phyloP scores from a whole-genome alignment of 164 flowering plant genomes.

The Umbellularia californica region DNA sequence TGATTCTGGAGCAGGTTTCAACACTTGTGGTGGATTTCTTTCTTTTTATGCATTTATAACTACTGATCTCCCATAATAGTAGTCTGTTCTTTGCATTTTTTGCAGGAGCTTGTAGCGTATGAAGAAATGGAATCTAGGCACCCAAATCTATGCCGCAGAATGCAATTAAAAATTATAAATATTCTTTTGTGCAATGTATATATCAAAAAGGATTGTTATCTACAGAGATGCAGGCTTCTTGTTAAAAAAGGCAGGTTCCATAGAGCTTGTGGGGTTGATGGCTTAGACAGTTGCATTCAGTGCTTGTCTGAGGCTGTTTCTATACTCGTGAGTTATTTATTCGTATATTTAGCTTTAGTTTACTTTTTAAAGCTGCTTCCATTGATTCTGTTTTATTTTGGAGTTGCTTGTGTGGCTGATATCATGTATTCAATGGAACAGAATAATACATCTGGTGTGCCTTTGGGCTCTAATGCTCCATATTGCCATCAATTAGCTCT shows the following conservation, averaged over 20 bases:
- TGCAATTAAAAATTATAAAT: conserved; percentile 53
- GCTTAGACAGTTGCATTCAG: conserved; percentile 42
- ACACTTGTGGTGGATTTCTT: conserved; percentile 3
- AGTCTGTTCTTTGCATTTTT: conserved; percentile 9
- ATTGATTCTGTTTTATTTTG: background rate
- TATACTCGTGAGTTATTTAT: conserved; percentile 42
- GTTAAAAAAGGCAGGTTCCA: conserved; percentile 47
- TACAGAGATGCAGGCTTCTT: conserved; percentile 50
- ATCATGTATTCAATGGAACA: conserved; percentile 21
- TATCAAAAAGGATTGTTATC: conserved; percentile 27
- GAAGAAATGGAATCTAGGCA: conserved; percentile 36
- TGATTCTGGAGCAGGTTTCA: conserved; percentile 74
- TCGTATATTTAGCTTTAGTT: background rate
- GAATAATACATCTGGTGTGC: conserved; percentile 24
- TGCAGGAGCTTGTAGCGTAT: conserved; percentile 75
- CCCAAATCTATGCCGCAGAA: conserved; percentile 47
- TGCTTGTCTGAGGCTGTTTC: conserved; percentile 74
- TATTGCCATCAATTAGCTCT: conserved; percentile 49
- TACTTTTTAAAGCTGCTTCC: background rate
- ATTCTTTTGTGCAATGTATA: conserved; percentile 55
- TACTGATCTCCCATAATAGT: background rate
- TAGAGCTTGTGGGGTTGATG: conserved; percentile 45
- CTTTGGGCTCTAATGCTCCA: conserved; percentile 12
- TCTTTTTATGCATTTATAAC: background rate
- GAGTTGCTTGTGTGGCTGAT: conserved; percentile 12